Evolutionary conservation across 441 rosid genomes (phyloP).

Genomic region (Oxalis stricta): DNA sequence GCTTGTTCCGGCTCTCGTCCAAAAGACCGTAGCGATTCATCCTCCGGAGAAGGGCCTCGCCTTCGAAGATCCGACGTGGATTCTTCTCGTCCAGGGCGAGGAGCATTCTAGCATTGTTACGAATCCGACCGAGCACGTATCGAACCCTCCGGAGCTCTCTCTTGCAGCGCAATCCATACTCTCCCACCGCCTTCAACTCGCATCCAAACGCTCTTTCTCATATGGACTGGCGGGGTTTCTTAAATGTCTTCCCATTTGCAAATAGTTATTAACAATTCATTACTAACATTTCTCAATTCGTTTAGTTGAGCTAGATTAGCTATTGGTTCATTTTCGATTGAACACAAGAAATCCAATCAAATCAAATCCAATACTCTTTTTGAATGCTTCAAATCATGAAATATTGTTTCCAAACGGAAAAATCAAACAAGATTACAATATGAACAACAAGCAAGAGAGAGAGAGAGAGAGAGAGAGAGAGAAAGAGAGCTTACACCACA

Average conservation of each 20-base stretch:
- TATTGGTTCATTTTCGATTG: too few species aligned
- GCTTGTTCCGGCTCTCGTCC: constrained; percentile 83
- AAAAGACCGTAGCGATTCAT: constrained; percentile 71
- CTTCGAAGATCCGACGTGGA: constrained; percentile 63
- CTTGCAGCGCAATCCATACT: constrained; percentile 74
- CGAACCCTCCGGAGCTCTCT: constrained; percentile 94
- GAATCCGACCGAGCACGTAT: constrained; percentile 62
- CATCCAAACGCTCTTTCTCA: constrained; percentile 84
- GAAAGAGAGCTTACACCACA: too few species aligned
- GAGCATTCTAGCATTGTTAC: constrained; percentile 76
- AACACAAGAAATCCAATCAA: too few species aligned
- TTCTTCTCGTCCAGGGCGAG: constrained; percentile 78
- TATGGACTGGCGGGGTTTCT: constrained; percentile 88
- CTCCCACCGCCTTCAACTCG: constrained; percentile 75
- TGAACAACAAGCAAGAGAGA: too few species aligned
- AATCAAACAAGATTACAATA: too few species aligned
- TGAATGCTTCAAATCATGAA: too few species aligned
- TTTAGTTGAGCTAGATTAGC: too few species aligned
- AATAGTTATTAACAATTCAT: not conserved
- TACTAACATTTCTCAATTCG: too few species aligned
- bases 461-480: too few species aligned
- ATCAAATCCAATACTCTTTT: too few species aligned
- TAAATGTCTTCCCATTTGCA: constrained; percentile 84
- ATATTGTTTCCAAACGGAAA: too few species aligned
- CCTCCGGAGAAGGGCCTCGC: constrained; percentile 72